phyloP scores from a whole-genome alignment of 179 eudicot species.

The Spinacia oleracea region DNA sequence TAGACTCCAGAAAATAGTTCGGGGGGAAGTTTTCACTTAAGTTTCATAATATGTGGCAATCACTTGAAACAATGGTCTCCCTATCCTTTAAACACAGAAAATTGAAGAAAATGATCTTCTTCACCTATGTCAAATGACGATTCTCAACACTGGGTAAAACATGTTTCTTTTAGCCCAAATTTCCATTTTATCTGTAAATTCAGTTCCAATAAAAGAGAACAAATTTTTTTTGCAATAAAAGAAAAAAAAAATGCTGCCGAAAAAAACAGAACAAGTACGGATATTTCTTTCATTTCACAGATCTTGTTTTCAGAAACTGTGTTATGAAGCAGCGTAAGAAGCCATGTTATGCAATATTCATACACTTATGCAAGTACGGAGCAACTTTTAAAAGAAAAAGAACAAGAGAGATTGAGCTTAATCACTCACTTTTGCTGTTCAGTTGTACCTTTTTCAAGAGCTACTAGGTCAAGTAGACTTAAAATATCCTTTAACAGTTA shows the following conservation, averaged over 20 bases:
- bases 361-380: neutral
- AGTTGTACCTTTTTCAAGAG: neutral
- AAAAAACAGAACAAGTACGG: too few species aligned
- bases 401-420: neutral
- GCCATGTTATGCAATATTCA: neutral
- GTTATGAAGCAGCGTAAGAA: too few species aligned
- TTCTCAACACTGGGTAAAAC: neutral
- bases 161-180: neutral
- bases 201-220: neutral
- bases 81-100: neutral
- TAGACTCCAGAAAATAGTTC: neutral
- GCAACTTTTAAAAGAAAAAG: neutral
- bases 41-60: neutral
- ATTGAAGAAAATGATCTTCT: neutral
- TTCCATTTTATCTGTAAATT: neutral
- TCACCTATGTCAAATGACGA: neutral
- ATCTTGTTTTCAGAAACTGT: too few species aligned
- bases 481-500: too few species aligned
- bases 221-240: neutral
- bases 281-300: too few species aligned
- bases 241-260: too few species aligned
- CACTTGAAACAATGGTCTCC: neutral
- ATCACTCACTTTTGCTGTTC: neutral
- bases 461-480: neutral
- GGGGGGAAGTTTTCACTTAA: neutral